A percentile compares a stretch with the other conserved stretches of the same genome.
These are phyloP conservation scores for Solanum microdontum DNA, from an alignment of 257 asterid species.

Conservation along the genomic window DNA sequence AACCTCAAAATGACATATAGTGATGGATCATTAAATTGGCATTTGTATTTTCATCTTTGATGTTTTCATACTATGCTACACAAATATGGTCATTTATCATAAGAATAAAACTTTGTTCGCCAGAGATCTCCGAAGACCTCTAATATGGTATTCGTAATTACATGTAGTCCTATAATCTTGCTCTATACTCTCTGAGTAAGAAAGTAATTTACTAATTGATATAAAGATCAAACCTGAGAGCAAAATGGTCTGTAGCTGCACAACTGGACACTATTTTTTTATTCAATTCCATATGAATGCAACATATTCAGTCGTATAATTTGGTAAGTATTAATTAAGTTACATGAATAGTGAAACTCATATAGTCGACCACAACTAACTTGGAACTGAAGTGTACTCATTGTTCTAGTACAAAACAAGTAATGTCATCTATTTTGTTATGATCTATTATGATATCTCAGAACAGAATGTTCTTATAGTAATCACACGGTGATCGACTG, in stretches of 20 bases:
- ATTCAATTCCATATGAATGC: background rate
- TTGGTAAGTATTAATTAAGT: background rate
- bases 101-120: background rate
- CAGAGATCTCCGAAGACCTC: background rate
- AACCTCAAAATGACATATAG: constrained; percentile 24
- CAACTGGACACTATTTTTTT: background rate
- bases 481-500: background rate
- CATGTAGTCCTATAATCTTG: background rate
- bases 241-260: background rate
- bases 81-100: background rate
- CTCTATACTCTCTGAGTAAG: background rate
- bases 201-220: background rate
- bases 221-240: background rate
- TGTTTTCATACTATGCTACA: background rate
- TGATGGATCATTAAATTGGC: constrained; percentile 10
- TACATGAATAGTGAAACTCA: background rate
- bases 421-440: background rate
- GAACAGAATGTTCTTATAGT: background rate
- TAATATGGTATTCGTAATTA: background rate
- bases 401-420: background rate
- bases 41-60: background rate
- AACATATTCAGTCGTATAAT: background rate
- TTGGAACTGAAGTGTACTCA: background rate
- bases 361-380: background rate
- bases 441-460: background rate